A percentile compares a stretch with the other conserved stretches of the same genome.
Evolutionary conservation across 2,329 filamentous ascomycete species (phyloP).

Genomic region (Paraphaeosphaeria minitans): DNA sequence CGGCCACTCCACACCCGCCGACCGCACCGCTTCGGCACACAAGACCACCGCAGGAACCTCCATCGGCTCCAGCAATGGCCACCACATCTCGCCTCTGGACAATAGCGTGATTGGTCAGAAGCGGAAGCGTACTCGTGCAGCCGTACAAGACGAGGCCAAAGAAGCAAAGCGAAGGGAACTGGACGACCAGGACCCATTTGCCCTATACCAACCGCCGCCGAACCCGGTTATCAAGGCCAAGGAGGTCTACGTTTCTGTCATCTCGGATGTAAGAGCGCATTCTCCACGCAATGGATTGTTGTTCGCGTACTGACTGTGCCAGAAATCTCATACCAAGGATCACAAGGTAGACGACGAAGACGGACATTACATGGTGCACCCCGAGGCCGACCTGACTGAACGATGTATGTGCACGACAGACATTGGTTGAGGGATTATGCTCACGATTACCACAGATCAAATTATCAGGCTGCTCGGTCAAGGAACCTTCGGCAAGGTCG

Average conservation of each 20-base stretch:
- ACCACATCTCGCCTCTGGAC: constrained; percentile 66
- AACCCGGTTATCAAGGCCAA: constrained; percentile 89
- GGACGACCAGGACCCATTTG: constrained; percentile 73
- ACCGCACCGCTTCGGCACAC: constrained; percentile 78
- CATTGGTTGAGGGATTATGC: constrained; percentile 2
- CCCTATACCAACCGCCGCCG: constrained; percentile 83
- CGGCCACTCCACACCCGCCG: constrained; percentile 76
- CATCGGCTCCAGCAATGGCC: constrained; percentile 68
- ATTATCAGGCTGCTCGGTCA: constrained; percentile 90
- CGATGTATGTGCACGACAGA: constrained; percentile 70
- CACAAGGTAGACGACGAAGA: constrained; percentile 93
- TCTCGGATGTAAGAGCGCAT: constrained; percentile 60
- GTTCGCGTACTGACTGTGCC: neutral
- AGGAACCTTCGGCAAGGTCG: constrained; percentile 97
- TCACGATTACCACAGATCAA: constrained; percentile 65
- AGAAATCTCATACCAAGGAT: constrained; percentile 57
- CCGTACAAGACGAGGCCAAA: constrained; percentile 81
- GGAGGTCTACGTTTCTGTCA: constrained; percentile 62
- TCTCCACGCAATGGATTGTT: neutral
- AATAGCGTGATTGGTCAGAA: constrained; percentile 78
- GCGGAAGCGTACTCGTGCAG: constrained; percentile 83
- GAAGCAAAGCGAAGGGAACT: constrained; percentile 66
- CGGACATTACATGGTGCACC: constrained; percentile 92
- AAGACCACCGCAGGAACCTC: constrained; percentile 92
- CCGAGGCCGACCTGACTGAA: constrained; percentile 83